phyloP scores from a whole-genome alignment of 805 yeast species.

The Saturnispora besseyi region DNA sequence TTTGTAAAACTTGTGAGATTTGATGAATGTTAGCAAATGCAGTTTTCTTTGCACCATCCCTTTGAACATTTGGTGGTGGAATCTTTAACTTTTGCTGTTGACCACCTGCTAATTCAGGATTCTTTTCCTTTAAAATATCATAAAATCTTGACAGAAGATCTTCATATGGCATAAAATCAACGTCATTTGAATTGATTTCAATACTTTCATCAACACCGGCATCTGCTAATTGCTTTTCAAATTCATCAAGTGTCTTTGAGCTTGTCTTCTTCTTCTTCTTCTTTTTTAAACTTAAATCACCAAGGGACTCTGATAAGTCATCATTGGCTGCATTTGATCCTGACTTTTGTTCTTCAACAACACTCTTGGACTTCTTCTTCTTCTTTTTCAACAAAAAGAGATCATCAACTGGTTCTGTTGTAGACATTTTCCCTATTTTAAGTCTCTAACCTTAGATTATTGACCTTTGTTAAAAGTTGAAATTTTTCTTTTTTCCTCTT shows the following conservation, averaged over 20 bases:
- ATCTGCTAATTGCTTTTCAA: constrained; percentile 79
- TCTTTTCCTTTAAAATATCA: constrained; percentile 75
- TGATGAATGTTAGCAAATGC: constrained; percentile 93
- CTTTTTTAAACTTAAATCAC: constrained; percentile 59
- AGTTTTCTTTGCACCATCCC: constrained; percentile 97
- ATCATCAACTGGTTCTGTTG: constrained; percentile 56
- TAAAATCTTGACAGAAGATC: constrained; percentile 79
- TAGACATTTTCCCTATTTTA: constrained; percentile 10
- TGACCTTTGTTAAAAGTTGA: too few species aligned
- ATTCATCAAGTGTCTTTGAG: constrained; percentile 57
- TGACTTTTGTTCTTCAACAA: constrained; percentile 26
- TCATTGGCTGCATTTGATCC: constrained; percentile 27
- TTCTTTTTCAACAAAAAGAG: constrained; percentile 72
- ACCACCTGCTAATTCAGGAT: constrained; percentile 98
- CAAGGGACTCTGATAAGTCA: constrained; percentile 49
- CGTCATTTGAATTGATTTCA: constrained; percentile 20
- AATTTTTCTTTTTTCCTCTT: background rate
- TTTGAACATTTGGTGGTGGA: constrained; percentile 93
- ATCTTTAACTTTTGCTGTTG: constrained; percentile 89
- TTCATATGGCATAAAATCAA: constrained; percentile 61
- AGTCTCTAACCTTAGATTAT: too few species aligned
- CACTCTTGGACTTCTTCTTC: constrained; percentile 44
- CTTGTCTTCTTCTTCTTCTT: constrained; percentile 85
- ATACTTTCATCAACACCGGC: constrained; percentile 69
- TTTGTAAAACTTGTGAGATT: constrained; percentile 85